Conservation (phyloP, 2,329 filamentous ascomycete genomes). For the Elsinoe australis region DNA sequence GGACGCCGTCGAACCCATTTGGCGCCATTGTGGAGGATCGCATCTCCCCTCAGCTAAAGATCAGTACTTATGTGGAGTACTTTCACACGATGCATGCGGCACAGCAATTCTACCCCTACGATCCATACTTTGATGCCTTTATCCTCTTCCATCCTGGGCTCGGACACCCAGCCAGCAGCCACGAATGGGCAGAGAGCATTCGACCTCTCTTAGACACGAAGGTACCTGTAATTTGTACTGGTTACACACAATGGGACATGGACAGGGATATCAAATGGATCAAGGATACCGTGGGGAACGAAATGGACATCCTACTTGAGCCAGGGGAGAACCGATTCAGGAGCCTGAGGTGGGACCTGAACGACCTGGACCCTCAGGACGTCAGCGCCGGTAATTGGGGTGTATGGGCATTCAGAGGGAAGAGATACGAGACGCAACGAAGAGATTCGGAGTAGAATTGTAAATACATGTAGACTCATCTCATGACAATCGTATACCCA, state of each 20-base stretch:
- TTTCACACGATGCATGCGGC: slow-evolving; percentile 94
- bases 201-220: slow-evolving; percentile 91
- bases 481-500: not conserved
- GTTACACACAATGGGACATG: slow-evolving; percentile 94
- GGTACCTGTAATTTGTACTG: slow-evolving; percentile 85
- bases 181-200: slow-evolving; percentile 89
- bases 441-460: slow-evolving; percentile 13
- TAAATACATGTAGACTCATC: slow-evolving; percentile 14
- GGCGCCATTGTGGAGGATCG: slow-evolving; percentile 91
- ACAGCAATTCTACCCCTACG: slow-evolving; percentile 84
- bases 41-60: slow-evolving; percentile 83
- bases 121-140: slow-evolving; percentile 97
- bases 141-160: slow-evolving; percentile 94
- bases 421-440: slow-evolving; percentile 66
- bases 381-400: slow-evolving; percentile 96
- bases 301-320: slow-evolving; percentile 85
- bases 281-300: slow-evolving; percentile 71
- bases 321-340: slow-evolving; percentile 92
- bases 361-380: slow-evolving; percentile 90
- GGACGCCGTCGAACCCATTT: slow-evolving; percentile 80
- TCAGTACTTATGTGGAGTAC: slow-evolving; percentile 95
- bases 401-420: slow-evolving; percentile 92
- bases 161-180: slow-evolving; percentile 83
- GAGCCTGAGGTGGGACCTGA: slow-evolving; percentile 92
- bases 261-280: slow-evolving; percentile 88